Evolutionary conservation across 345 rosid genomes (phyloP).

Genomic region (Noccaea caerulescens): DNA sequence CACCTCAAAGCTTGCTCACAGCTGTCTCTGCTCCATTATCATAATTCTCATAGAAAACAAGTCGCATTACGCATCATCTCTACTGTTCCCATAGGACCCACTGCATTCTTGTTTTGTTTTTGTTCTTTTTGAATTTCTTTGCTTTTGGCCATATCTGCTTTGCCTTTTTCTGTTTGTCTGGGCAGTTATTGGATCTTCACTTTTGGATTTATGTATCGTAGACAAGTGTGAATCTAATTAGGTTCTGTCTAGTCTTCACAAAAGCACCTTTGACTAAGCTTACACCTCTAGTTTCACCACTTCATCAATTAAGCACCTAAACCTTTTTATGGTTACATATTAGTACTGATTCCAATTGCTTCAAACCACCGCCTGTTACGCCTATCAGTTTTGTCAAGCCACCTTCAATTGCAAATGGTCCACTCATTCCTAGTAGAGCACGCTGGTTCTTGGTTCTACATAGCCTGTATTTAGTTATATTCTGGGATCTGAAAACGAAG

Average conservation of each 20-base stretch:
- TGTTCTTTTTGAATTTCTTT: conserved; percentile 26
- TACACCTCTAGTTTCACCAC: conserved; percentile 48
- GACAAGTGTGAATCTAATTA: conserved; percentile 34
- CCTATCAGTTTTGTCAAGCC: conserved; percentile 3
- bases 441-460: conserved; percentile 11
- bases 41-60: conserved; percentile 13
- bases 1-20: conserved; percentile 19
- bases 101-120: conserved; percentile 22
- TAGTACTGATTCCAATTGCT: background rate
- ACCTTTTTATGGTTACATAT: conserved; percentile 15
- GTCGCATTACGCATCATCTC: conserved; percentile 27
- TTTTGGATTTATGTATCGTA: conserved; percentile 40
- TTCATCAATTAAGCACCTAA: conserved; percentile 48
- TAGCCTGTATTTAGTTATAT: conserved; percentile 1
- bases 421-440: background rate
- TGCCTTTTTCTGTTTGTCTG: conserved; percentile 31
- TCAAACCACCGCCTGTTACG: background rate
- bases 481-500: conserved; percentile 8
- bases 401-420: background rate
- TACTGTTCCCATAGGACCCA: conserved; percentile 31
- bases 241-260: conserved; percentile 37
- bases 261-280: conserved; percentile 43
- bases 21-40: conserved; percentile 20
- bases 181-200: conserved; percentile 34
- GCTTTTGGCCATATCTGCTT: conserved; percentile 36